These are phyloP conservation scores for Colletotrichum truncatum DNA, from an alignment of 2,329 filamentous ascomycete species.

Conservation along the genomic window DNA sequence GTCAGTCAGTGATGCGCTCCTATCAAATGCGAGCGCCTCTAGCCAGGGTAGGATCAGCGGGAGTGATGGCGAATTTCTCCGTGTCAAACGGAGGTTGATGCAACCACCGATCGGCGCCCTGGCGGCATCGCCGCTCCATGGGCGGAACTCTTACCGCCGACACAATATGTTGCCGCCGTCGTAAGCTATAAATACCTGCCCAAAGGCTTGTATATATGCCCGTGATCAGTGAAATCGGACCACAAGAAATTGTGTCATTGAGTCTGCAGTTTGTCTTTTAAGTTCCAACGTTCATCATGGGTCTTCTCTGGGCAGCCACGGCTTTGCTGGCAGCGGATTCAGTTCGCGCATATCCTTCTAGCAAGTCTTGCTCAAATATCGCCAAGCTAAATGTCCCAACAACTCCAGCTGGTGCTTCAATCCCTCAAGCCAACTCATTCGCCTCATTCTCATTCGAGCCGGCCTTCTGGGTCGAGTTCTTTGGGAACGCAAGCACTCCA, in stretches of 20 bases:
- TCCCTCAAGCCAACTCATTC: conserved; percentile 27
- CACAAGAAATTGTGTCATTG: neutral
- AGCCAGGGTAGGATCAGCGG: neutral
- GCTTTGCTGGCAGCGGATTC: neutral
- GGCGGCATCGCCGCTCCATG: too few species aligned
- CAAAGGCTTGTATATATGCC: too few species aligned
- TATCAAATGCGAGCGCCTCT: neutral
- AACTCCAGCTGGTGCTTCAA: conserved; percentile 20
- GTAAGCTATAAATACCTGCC: too few species aligned
- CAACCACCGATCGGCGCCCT: too few species aligned
- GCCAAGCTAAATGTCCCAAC: neutral
- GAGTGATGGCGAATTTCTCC: too few species aligned
- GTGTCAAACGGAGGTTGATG: neutral
- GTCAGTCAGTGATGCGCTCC: neutral
- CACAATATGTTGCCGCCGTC: too few species aligned
- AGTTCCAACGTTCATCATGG: neutral
- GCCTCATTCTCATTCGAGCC: conserved; percentile 33
- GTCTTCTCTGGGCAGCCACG: neutral
- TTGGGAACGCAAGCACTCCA: conserved; percentile 25
- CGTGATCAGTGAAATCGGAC: too few species aligned
- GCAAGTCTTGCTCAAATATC: neutral
- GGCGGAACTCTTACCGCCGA: too few species aligned
- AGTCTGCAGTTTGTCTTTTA: neutral
- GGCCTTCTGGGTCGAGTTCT: conserved; percentile 34
- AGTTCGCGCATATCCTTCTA: neutral